phyloP scores from a whole-genome alignment of 306 rosid species.

The Quercus rubra region DNA sequence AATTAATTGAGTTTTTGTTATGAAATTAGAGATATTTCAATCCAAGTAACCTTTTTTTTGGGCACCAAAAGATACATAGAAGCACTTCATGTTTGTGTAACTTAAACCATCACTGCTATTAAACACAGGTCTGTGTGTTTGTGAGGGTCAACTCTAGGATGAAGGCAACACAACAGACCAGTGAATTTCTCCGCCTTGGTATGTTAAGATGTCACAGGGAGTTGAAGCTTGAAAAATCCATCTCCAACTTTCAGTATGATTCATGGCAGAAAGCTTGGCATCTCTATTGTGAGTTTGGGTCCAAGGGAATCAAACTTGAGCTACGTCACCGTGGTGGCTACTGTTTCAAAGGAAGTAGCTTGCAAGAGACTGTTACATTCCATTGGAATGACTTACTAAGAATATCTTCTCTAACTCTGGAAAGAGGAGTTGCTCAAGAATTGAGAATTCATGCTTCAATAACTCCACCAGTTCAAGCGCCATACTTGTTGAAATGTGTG shows the following conservation, averaged over 20 bases:
- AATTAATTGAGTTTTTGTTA: no score
- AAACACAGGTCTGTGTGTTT: constrained; percentile 66
- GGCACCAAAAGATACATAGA: neutral
- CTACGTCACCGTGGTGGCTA: constrained; percentile 42
- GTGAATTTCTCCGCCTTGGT: constrained; percentile 51
- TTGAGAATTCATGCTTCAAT: constrained; percentile 57
- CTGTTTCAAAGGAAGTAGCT: constrained; percentile 61
- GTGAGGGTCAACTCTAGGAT: constrained; percentile 48
- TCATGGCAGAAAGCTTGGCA: constrained; percentile 86
- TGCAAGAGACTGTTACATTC: constrained; percentile 40
- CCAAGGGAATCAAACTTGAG: constrained; percentile 68
- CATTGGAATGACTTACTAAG: constrained; percentile 81
- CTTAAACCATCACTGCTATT: neutral
- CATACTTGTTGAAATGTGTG: constrained; percentile 87
- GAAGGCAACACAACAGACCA: constrained; percentile 36
- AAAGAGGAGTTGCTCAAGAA: constrained; percentile 49
- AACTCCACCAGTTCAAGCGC: constrained; percentile 90
- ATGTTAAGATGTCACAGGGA: constrained; percentile 70
- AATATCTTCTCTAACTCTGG: constrained; percentile 59
- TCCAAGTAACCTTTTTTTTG: neutral
- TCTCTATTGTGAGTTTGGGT: constrained; percentile 85
- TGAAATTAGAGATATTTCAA: neutral
- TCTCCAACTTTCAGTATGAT: constrained; percentile 44
- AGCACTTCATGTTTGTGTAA: neutral
- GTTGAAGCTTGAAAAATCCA: constrained; percentile 60